These are phyloP conservation scores for Earliella scabrosa DNA, from an alignment of 1,284 basidiomycete genomes.

Conservation along the genomic window DNA sequence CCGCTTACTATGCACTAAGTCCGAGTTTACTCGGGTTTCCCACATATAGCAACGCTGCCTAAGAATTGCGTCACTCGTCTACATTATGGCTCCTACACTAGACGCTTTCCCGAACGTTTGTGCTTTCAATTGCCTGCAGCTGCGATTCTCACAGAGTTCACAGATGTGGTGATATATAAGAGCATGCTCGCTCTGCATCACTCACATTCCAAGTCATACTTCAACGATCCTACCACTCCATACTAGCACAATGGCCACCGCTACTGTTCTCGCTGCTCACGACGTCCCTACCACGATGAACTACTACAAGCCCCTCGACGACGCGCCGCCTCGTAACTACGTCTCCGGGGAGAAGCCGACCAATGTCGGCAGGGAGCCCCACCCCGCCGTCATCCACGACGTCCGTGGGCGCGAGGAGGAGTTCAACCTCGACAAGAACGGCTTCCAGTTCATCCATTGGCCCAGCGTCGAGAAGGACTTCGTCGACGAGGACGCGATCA, in stretches of 20 bases:
- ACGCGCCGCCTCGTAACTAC: constrained; percentile 27
- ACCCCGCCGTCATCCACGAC: constrained; percentile 30
- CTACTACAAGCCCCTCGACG: constrained; percentile 30
- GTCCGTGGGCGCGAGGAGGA: constrained; percentile 36
- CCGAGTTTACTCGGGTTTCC: background rate
- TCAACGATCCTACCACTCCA: too few species aligned
- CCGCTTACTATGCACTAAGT: background rate
- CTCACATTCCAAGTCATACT: too few species aligned
- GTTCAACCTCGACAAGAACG: constrained; percentile 42
- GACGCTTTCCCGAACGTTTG: too few species aligned
- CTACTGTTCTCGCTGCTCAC: constrained; percentile 29
- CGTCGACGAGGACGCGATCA: constrained; percentile 43
- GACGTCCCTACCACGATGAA: constrained; percentile 34
- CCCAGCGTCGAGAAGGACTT: constrained; percentile 43
- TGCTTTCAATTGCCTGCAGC: too few species aligned
- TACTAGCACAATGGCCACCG: constrained; percentile 32
- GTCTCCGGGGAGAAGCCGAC: constrained; percentile 24
- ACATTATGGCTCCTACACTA: too few species aligned
- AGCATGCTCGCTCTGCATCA: too few species aligned
- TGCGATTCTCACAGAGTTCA: too few species aligned
- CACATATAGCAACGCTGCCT: background rate
- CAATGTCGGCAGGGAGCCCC: constrained; percentile 29
- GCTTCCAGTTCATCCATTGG: constrained; percentile 43
- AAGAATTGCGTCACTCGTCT: background rate
- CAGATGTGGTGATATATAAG: too few species aligned